phyloP scores from a whole-genome alignment of 805 yeast species.

The Starmerella powellii region DNA sequence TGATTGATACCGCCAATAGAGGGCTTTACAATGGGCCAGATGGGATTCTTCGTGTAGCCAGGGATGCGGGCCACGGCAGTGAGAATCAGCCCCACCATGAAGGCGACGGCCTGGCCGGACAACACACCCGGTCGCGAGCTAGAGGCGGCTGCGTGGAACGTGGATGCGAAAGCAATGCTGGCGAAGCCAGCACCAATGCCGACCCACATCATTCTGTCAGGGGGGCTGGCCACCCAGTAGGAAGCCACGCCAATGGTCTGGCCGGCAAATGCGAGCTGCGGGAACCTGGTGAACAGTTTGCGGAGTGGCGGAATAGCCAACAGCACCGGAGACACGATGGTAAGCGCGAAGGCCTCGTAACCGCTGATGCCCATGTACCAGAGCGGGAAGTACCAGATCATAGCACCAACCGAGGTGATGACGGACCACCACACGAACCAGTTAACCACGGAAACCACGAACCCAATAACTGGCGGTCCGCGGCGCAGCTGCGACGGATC shows the following conservation, averaged over 20 bases:
- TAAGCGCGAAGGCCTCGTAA: conserved; percentile 46
- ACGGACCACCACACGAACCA: conserved; percentile 78
- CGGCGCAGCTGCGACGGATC: conserved; percentile 19
- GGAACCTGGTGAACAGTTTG: conserved; percentile 33
- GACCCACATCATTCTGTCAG: conserved; percentile 49
- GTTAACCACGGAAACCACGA: conserved; percentile 37
- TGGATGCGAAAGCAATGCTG: conserved; percentile 46
- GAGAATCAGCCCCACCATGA: conserved; percentile 57
- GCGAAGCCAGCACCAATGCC: conserved; percentile 58
- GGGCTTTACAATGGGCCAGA: conserved; percentile 88
- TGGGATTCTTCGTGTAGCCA: conserved; percentile 76
- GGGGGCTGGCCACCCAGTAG: conserved; percentile 56
- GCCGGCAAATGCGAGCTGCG: conserved; percentile 43
- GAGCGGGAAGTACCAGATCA: conserved; percentile 93
- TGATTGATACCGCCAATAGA: conserved; percentile 78
- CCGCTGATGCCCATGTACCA: conserved; percentile 99
- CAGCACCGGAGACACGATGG: conserved; percentile 41
- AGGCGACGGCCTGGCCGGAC: conserved; percentile 38
- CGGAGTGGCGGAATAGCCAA: conserved; percentile 38
- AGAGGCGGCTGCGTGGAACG: conserved; percentile 34
- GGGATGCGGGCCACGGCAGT: conserved; percentile 67
- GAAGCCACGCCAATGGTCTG: conserved; percentile 66
- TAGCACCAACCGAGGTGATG: conserved; percentile 63
- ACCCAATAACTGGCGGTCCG: conserved; percentile 26
- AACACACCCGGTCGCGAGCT: conserved; percentile 24